Base-by-base conservation (phyloP, 306 rosid species). In the Pterocarpus macrocarpus region DNA sequence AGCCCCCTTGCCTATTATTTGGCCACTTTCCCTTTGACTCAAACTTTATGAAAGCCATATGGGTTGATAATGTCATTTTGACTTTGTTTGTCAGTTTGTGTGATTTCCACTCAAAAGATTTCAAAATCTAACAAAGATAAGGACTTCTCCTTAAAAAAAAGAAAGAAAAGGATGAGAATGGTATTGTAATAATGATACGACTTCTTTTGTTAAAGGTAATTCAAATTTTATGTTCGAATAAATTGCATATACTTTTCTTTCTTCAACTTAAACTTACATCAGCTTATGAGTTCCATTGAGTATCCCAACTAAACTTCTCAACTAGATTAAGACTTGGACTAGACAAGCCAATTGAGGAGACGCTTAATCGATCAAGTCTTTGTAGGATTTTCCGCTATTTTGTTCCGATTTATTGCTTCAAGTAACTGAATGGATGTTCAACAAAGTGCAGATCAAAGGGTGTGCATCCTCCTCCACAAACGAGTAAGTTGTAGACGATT, bases 1-100 rank as follows among this genome's bases (percentile, higher is more conserved):
- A 30, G 0, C 70, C 39, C 36, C 6, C 2, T 16, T 2, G 9
- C 59, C 8, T 49, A 45, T 13, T 5, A 61, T 73, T 75, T 52
- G 71, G 16, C 47, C 4, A 69, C 52, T 69, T 61, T 82, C 53
- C 17, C 14, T 82, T 76, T 82, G 73, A 82, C 81, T 76, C 28
- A 36, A 75, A 50, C 5, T 4, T 73, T 1, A 13, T 66, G 14
- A 56, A 58, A 55, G 43, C 17, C 7, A 32, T 61, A 35, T 14
- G 0, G 8, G 32, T 39, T 16, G n/a, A 72, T 44, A 5, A 9
- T 50, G 50, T 57, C 75, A 56, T 64, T 41, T 74, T 35, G 70
- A 66, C 64, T 6, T 55, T 16, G 16, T 55, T 16, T 55, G 61
- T 55, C 61, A 56, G 69, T 56, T 69, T 5, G 76, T 14, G 47